Evolutionary conservation across 1,284 basidiomycete genomes (phyloP).

Genomic region (Malassezia vespertilionis): DNA sequence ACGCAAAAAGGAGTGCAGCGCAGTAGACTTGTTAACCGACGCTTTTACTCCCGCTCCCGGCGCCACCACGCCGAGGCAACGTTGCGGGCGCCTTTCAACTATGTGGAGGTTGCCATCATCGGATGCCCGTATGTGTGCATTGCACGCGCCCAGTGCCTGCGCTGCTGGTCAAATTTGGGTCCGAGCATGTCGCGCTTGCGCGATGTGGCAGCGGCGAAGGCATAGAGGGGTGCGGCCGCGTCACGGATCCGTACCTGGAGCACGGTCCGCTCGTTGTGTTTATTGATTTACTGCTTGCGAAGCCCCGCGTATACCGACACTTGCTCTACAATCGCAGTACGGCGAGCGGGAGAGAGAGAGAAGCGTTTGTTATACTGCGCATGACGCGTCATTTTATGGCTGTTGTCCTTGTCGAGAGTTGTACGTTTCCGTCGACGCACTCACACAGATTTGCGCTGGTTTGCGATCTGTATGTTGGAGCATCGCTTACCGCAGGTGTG

Average conservation of each 20-base stretch:
- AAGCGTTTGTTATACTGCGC: background rate
- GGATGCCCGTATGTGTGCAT: constrained; percentile 21
- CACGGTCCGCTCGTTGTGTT: constrained; percentile 13
- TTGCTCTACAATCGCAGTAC: constrained; percentile 15
- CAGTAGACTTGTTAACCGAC: too few relatives aligned
- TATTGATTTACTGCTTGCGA: constrained; percentile 17
- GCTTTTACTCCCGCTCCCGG: too few relatives aligned
- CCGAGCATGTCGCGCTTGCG: constrained; percentile 11
- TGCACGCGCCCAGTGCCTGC: constrained; percentile 11
- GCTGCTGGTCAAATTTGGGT: constrained; percentile 13
- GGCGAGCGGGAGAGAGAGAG: too few relatives aligned
- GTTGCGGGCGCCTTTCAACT: too few relatives aligned
- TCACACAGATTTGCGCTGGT: constrained; percentile 15
- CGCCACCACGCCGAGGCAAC: too few relatives aligned
- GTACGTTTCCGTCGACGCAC: constrained; percentile 1
- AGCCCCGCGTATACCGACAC: constrained; percentile 21
- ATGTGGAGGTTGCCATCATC: too few relatives aligned
- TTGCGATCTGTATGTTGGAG: constrained; percentile 12
- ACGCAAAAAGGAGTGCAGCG: too few relatives aligned
- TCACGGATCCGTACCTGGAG: constrained; percentile 21
- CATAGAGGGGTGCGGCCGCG: background rate
- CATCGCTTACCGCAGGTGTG: background rate
- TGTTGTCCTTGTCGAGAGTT: constrained; percentile 16
- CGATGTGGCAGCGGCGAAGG: constrained; percentile 4
- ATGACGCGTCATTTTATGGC: constrained; percentile 10